Evolutionary conservation across 495 filamentous ascomycete species (phyloP), one percentile per base, ranked within the genome.

Genomic region (Astrothelium subdiscretum): DNA sequence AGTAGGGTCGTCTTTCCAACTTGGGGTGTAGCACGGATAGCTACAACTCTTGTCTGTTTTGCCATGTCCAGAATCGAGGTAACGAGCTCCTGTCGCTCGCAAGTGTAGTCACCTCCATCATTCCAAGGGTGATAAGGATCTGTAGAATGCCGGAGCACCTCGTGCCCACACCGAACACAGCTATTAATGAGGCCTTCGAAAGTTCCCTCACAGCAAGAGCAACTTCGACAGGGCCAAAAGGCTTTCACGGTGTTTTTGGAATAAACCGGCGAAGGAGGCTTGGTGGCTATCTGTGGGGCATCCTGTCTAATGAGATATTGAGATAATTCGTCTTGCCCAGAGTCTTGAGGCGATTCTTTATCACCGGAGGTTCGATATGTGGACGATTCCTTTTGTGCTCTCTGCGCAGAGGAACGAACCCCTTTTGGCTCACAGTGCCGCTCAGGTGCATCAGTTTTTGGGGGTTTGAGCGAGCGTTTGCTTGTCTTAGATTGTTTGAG

Each of bases 1-100:
- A 62, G 61, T 38, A 62, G 51, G 22, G 61, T 58, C 3, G 61
- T 62, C 51, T 62, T 62, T 26, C 61, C 61, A 26, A 58, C 51
- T 26, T 31, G 24, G 26, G 61, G 61, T 35, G 61, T 58, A 2
- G 61, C 61, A 27, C 61, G 61, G 42, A 62, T 62, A 58, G 51
- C 48, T 31, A 62, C 38, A 35, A 57, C 48, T 62, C 61, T 15
- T 2, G 11, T 18, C n/a, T 35, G 13, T 18, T 31, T 27, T 62
- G 48, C 51, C 5, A 18, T 5, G 0, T 62, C 18, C 32, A 62
- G 15, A 62, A 57, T 27, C 22, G 48, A 57, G 29, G 24, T 27
- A 40, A 62, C 61, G 13, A 62, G 51, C 12, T 58, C 32, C 20
- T 51, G n/a, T 62, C 61, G 26, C 61, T 62, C 31, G 61, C 61